Base-by-base conservation (phyloP, 805 yeast species). In the Lipomyces orientalis region DNA sequence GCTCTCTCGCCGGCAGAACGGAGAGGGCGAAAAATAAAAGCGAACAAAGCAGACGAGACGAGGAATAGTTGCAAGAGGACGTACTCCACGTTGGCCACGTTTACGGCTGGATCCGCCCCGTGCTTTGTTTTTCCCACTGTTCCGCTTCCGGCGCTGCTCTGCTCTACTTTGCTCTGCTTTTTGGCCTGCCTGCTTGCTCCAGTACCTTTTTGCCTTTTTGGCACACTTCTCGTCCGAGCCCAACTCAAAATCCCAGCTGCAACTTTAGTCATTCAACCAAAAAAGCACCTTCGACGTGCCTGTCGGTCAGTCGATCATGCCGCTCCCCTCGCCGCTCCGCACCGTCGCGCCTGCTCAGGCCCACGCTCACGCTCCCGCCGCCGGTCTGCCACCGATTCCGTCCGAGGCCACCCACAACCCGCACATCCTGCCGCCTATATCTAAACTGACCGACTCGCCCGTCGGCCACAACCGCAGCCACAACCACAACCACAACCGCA, bases 401-500 rank as follows among this genome's bases (percentile, higher is more conserved):
- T 43, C 25, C 37, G 46, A 37, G 33, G 49, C n/a, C 16, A 29
- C 46, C 0, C 33, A 29, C n/a, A 60, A 59, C 52, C 60, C 65
- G 63, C 58, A 62, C 46, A 54, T 60, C 29, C 60, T 65, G 65
- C 68, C 68, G 59, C 68, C 68, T 34, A 61, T 65, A 39, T 61
- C 68, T 60, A 61, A 62, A 60, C 57, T 65, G 63, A 62, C 68
- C 52, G 64, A 64, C 60, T 57, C 66, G n/a, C 56, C 66, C 46
- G 12, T 61, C 64, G 19, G 71, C 73, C 7, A 7, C 9, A 16
- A 10, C 34, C 59, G 4, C 72, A 64, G n/a, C 76, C 70, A 35
- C 66, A 72, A 14, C 31, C 70, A 35, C 9, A 16, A 10, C 34
- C 59, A 5, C 72, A 64, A n/a, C 73, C 59, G 4, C 72, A 64